Percentiles rank a stretch among this genome's conserved stretches.
phyloP scores from a whole-genome alignment of 78 protist genomes.

The Dictyostelium firmibasis region DNA sequence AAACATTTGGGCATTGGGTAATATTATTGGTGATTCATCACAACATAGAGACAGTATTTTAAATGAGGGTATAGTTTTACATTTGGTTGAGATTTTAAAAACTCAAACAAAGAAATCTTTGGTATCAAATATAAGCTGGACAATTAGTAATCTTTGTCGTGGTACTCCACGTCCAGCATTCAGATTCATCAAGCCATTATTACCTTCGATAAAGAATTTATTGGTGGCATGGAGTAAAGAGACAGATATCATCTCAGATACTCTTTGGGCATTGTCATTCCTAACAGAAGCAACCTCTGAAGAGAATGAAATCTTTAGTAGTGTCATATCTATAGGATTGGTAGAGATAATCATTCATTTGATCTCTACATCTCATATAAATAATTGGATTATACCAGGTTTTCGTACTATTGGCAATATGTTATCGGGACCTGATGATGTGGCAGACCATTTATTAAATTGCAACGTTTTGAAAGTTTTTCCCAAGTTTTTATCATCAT shows the following conservation, averaged over 20 bases:
- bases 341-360: background rate
- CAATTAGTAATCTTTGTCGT: background rate
- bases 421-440: background rate
- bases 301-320: background rate
- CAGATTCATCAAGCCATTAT: background rate
- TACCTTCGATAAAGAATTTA: background rate
- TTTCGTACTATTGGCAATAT: background rate
- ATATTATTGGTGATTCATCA: constrained; percentile 3
- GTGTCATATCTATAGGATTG: background rate
- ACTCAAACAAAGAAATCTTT: background rate
- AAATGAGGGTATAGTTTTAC: background rate
- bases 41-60: background rate
- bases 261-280: background rate
- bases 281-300: background rate
- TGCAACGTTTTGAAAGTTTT: background rate
- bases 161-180: constrained; percentile 1
- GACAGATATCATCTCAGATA: background rate
- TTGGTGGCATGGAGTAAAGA: background rate
- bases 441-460: background rate
- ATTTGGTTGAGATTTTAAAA: background rate
- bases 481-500: background rate
- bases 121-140: constrained; percentile 1
- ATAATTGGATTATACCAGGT: background rate
- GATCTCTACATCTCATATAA: background rate
- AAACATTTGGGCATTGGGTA: constrained; percentile 2